Evolutionary conservation across 169 alveolate genomes (phyloP), one percentile per base, ranked within the genome.

Genomic region (Plasmodium relictum): DNA sequence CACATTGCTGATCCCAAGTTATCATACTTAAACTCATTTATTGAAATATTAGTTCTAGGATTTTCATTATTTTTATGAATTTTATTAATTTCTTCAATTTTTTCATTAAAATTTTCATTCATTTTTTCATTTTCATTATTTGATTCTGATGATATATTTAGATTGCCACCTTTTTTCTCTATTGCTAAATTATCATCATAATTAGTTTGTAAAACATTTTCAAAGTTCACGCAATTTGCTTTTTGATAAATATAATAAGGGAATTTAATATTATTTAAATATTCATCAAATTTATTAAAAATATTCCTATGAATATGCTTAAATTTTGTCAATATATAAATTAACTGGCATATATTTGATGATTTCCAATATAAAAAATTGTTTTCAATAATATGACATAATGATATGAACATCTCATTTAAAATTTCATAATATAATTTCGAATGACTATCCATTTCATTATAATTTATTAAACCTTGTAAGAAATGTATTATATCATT

Each of bases 381-480:
- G 0, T 18, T 48, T 58, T 78, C 72, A 68, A 66, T 69, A 78
- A 65, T 78, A 45, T 26, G n/a, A 6, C 89, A 78, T 41, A 78
- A 42, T n/a, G 16, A 26, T 63, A 24, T 37, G 14, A 78, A 26
- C 71, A 78, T 50, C 65, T 56, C 65, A 22, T 26, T 44, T n/a
- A 78, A 44, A 18, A 42, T 45, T 20, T 78, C 89, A 65, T 3
- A 22, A 16, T 18, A 24, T 5, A 78, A 24, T 20, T 41, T 26
- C 5, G 7, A 45, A 52, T 31, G 14, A 41, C 22, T 78, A 8
- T 65, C 20, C n/a, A 37, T 0, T 3, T 39, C 58, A 41, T n/a
- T n/a, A 50, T 78, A 78, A 58, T 78, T 78, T 78, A 78, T 63
- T 18, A 78, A 16, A 6, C 89, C 89, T 52, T 78, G 89, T 31